phyloP scores from a whole-genome alignment of 2,329 filamentous ascomycete species.

The Aspergillus proliferans region DNA sequence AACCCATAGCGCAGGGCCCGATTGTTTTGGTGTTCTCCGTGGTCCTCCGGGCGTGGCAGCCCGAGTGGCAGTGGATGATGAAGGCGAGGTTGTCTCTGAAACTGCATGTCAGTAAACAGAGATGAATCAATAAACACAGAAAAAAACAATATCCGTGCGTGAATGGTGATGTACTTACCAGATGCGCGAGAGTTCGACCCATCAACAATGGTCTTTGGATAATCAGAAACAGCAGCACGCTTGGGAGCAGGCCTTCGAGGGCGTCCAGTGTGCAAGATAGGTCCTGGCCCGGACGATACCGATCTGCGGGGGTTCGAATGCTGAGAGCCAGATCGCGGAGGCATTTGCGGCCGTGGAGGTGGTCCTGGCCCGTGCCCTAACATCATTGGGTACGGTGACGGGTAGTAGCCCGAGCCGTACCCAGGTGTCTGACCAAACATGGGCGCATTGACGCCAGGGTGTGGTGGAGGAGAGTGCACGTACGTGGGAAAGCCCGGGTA shows the following conservation, averaged over 20 bases:
- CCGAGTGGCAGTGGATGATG: conserved; percentile 6
- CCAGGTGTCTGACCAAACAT: conserved; percentile 11
- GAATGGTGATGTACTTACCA: not conserved
- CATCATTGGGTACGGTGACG: conserved; percentile 17
- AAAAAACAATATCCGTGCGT: not conserved
- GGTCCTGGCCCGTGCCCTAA: conserved; percentile 11
- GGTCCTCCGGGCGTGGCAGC: conserved; percentile 51
- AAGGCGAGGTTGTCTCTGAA: not conserved
- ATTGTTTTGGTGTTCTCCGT: conserved; percentile 60
- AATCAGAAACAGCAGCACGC: conserved; percentile 22
- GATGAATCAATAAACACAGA: not conserved
- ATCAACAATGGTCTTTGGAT: conserved; percentile 33
- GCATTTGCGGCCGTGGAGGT: not conserved
- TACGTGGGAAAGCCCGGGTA: conserved; percentile 14
- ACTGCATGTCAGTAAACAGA: not conserved
- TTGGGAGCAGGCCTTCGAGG: conserved; percentile 2
- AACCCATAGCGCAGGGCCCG: conserved; percentile 89
- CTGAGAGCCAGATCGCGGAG: not conserved
- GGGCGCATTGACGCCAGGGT: conserved; percentile 9
- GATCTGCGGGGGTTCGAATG: conserved; percentile 3
- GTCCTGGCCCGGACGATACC: not conserved
- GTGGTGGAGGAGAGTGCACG: conserved; percentile 11
- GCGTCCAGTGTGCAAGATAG: conserved; percentile 6
- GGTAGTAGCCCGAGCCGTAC: conserved; percentile 22
- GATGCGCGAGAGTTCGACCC: conserved; percentile 9